Base-by-base conservation (phyloP, 129 eudicot species). In the Lonicera japonica region DNA sequence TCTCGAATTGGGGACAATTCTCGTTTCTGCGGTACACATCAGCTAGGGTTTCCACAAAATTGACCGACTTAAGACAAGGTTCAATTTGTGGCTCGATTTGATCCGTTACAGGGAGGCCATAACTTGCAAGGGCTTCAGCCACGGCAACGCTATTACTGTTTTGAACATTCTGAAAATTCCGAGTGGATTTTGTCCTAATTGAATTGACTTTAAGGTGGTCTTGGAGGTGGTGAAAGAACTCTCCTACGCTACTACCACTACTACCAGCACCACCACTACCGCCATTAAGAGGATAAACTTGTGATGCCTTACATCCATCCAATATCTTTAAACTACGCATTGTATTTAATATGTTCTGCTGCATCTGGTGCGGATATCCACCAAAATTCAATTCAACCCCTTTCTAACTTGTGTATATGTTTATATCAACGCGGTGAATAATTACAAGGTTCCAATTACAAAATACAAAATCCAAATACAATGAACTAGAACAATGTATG, bases 61-160 rank as follows among this genome's bases (percentile, higher is more conserved):
- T 39, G 17, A 77, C 68, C 18, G 72, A 75, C 62, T 75, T 80
- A 21, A 84, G 76, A 40, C 61, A 70, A 17, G 79, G 77, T 39
- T 80, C 84, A 14, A 84, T 80, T 12, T 68, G 69, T 57, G 91
- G 91, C 60, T 84, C 87, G 15, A 80, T 69, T 6, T 70, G 74
- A 71, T 77, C 79, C 34, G 61, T 29, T 16, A 75, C 56, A 0
- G 91, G 87, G 11, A 71, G 79, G 14, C 91, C 86, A 50, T 80
- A 71, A 21, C 21, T 43, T 1, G 76, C 65, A 5, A 84, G 69
- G 5, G 77, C 72, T 48, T 77, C 82, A 18, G 73, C 66, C 29
- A 80, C 9, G 11, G 46, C 17, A 34, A 11, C 60, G 15, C 12
- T 36, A 54, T 62, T 66, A 51, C 22, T 41, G 7, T 25, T 46